Evolutionary conservation across 495 filamentous ascomycete species (phyloP), one percentile per base, ranked within the genome.

Genomic region (Lentithecium fluviatile): DNA sequence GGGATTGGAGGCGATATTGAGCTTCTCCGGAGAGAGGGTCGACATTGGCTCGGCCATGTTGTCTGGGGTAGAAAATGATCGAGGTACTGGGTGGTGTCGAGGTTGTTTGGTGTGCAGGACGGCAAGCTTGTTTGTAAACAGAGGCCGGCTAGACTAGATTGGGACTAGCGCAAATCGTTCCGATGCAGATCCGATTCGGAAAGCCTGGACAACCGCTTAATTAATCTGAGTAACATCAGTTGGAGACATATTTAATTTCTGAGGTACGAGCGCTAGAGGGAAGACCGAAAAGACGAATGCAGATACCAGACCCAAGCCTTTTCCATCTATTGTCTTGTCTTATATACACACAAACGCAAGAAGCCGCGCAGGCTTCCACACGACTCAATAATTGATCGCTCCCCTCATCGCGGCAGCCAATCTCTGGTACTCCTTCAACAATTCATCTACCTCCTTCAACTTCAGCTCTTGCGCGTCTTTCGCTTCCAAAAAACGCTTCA

Each of bases 361-460:
- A 38, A 7, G 11, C n/a, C 24, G 19, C n/a, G 11, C 2, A 37
- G 2, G 29, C 24, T 25, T 3, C 49, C 10, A 32, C 10, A 2
- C 40, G 13, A 32, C 15, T 64, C 42, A 64, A 25, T 52, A 62
- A 23, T 69, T 64, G 52, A 71, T 66, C 8, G 73, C 70, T 32
- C 83, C 80, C 70, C 80, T 82, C 70, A 91, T 72, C 23, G 82
- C 87, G 19, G 75, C 79, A 7, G 89, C 90, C 12, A 99, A 75
- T 48, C 92, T 77, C 62, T 91, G 86, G 71, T 97, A 99, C 73
- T 97, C 94, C 65, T 83, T 83, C 52, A 99, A 74, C 60, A 99
- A 69, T 56, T 89, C 85, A 38, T 88, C 75, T 40, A 97, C 85
- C 67, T 99, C 94, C 19, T 85, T 85, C 46, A 97, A 73, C 53